phyloP scores from a whole-genome alignment of 176 grass and related monocot genomes.

The Poa pratensis region DNA sequence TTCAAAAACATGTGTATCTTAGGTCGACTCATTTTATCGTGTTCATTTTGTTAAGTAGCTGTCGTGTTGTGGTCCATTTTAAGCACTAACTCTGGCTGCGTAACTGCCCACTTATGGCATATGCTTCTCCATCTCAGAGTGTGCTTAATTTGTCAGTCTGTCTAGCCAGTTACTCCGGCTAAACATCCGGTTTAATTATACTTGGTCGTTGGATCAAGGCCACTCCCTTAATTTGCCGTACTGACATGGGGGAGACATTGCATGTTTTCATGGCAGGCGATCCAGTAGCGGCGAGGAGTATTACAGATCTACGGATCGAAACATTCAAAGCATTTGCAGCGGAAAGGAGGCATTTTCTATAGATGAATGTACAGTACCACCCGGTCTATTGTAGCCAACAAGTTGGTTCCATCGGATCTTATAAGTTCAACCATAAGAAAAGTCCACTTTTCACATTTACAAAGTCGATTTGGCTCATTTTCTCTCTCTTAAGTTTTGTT shows the following conservation, averaged over 20 bases:
- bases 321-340: slow-evolving; percentile 20
- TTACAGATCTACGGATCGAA: background rate
- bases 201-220: slow-evolving; percentile 7
- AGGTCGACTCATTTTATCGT: no score
- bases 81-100: background rate
- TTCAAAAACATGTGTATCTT: no score
- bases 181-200: slow-evolving; percentile 16
- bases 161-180: slow-evolving; percentile 1
- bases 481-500: no score
- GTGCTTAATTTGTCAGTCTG: slow-evolving; percentile 19
- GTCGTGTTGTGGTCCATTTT: slow-evolving; percentile 10
- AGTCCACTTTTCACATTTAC: no score
- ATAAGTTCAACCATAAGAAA: no score
- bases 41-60: background rate
- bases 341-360: slow-evolving; percentile 31
- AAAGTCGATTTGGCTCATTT: no score
- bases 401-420: background rate
- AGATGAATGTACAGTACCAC: slow-evolving; percentile 1
- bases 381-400: background rate
- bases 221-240: background rate
- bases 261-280: background rate
- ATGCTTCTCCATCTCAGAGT: slow-evolving; percentile 1
- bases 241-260: background rate
- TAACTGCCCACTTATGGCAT: slow-evolving; percentile 8
- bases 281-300: background rate